Conservation (phyloP, 2,329 filamentous ascomycete species). For the Talaromyces islandicus region DNA sequence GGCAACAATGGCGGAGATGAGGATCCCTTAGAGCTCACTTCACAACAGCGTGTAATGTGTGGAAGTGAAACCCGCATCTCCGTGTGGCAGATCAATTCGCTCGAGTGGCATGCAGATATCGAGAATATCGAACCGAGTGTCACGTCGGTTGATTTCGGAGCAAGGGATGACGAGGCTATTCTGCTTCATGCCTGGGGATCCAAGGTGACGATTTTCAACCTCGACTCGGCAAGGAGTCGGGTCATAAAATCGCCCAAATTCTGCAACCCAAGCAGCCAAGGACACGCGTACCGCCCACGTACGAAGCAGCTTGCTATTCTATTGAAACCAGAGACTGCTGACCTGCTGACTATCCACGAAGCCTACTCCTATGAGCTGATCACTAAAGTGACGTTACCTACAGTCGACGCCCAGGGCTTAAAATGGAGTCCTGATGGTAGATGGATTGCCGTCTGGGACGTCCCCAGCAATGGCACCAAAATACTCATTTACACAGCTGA, state of each 20-base stretch:
- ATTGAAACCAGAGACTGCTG: slow-evolving; percentile 32
- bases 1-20: background rate
- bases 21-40: slow-evolving; percentile 9
- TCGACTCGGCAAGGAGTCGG: slow-evolving; percentile 29
- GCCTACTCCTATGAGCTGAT: slow-evolving; percentile 28
- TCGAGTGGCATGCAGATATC: slow-evolving; percentile 34
- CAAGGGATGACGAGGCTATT: slow-evolving; percentile 30
- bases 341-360: slow-evolving; percentile 35
- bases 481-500: slow-evolving; percentile 54
- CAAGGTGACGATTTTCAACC: slow-evolving; percentile 30
- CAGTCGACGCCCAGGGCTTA: slow-evolving; percentile 52
- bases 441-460: slow-evolving; percentile 56
- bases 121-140: slow-evolving; percentile 32
- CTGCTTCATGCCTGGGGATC: slow-evolving; percentile 36
- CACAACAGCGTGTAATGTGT: slow-evolving; percentile 27
- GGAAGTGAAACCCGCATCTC: slow-evolving; percentile 29
- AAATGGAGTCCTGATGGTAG: slow-evolving; percentile 56
- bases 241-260: slow-evolving; percentile 37
- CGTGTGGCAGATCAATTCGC: slow-evolving; percentile 31
- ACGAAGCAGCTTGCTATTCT: slow-evolving; percentile 35
- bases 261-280: slow-evolving; percentile 22
- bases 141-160: slow-evolving; percentile 32
- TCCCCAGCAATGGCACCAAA: slow-evolving; percentile 45
- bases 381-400: slow-evolving; percentile 35
- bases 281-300: slow-evolving; percentile 34